Conservation (phyloP, 768 basidiomycete genomes). For the Clavulina sp. region DNA sequence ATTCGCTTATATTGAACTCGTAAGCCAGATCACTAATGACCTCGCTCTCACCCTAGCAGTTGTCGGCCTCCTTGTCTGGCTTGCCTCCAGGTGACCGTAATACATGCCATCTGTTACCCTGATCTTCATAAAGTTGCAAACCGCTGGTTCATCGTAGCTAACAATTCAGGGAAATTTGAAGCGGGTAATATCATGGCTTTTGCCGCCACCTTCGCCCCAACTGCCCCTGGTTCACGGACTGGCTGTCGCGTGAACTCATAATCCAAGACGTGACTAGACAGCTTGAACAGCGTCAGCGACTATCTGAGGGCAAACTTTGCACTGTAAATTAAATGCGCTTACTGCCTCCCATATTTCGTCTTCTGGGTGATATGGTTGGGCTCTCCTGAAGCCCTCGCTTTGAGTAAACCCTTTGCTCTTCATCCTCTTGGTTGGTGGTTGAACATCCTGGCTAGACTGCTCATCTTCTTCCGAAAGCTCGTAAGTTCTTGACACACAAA, state of each 20-base stretch:
- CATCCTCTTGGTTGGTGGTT: slow-evolving; percentile 17
- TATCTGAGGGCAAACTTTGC: not conserved
- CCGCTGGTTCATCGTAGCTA: slow-evolving; percentile 12
- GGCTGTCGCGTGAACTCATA: slow-evolving; percentile 36
- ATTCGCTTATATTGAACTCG: slow-evolving; percentile 54
- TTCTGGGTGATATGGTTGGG: slow-evolving; percentile 72
- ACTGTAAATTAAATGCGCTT: slow-evolving; percentile 12
- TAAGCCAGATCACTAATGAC: slow-evolving; percentile 49
- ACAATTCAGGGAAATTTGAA: slow-evolving; percentile 25
- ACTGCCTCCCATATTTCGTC: slow-evolving; percentile 60
- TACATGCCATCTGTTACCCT: not conserved
- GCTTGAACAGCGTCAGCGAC: no score
- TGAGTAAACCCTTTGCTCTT: no score
- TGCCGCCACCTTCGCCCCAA: slow-evolving; percentile 54
- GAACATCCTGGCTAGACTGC: slow-evolving; percentile 23
- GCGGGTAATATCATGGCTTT: slow-evolving; percentile 42
- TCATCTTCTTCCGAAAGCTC: slow-evolving; percentile 54
- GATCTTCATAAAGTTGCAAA: not conserved
- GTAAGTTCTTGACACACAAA: slow-evolving; percentile 68
- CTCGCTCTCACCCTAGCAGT: slow-evolving; percentile 53
- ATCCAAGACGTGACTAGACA: slow-evolving; percentile 35
- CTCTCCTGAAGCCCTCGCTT: no score
- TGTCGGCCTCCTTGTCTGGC: slow-evolving; percentile 43
- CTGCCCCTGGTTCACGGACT: slow-evolving; percentile 43
- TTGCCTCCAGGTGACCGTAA: slow-evolving; percentile 25